phyloP scores from a whole-genome alignment of 2,329 filamentous ascomycete species.

The Epichloe brachyelytri region DNA sequence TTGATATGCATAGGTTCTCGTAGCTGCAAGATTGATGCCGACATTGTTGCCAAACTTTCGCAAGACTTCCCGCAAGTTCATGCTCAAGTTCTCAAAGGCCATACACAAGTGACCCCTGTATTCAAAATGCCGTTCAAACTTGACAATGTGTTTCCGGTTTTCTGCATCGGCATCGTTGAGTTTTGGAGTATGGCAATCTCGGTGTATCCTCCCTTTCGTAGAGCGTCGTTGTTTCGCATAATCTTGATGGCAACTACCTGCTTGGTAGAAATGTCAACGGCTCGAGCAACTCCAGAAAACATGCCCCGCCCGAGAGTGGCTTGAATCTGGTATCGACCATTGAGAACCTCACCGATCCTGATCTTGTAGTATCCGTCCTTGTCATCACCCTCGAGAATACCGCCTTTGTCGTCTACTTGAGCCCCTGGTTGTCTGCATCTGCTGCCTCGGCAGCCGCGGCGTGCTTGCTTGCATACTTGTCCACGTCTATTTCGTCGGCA shows the following conservation, averaged over 20 bases:
- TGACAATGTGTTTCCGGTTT: constrained; percentile 83
- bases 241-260: constrained; percentile 91
- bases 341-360: constrained; percentile 78
- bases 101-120: constrained; percentile 94
- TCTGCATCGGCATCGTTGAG: constrained; percentile 76
- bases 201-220: constrained; percentile 82
- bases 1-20: constrained; percentile 81
- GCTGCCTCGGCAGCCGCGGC: constrained; percentile 23
- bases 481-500: constrained; percentile 62
- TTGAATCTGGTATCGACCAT: constrained; percentile 80
- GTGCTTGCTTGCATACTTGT: constrained; percentile 47
- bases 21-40: constrained; percentile 79
- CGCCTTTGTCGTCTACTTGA: constrained; percentile 55
- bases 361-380: constrained; percentile 95
- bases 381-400: constrained; percentile 85
- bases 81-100: constrained; percentile 87
- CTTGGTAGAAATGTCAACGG: constrained; percentile 61
- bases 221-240: constrained; percentile 88
- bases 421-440: constrained; percentile 29
- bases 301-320: constrained; percentile 84
- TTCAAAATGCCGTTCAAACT: constrained; percentile 76
- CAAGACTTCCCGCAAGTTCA: constrained; percentile 86
- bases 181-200: constrained; percentile 85
- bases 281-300: constrained; percentile 91
- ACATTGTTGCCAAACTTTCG: constrained; percentile 94